These are phyloP conservation scores for Yarrowia divulgata DNA, from an alignment of 805 yeast genomes.

Conservation along the genomic window DNA sequence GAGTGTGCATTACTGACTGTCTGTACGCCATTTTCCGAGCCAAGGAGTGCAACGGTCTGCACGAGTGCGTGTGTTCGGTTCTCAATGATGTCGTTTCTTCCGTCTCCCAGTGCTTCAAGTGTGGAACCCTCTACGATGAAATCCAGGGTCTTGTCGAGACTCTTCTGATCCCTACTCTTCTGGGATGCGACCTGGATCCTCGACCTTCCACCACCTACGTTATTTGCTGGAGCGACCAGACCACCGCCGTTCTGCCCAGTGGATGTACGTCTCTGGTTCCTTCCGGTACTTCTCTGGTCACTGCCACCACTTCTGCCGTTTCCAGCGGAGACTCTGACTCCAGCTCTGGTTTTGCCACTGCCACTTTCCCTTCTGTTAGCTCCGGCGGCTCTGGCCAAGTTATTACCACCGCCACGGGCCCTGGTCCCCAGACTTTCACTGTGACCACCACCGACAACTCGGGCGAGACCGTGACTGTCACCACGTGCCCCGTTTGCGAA, in stretches of 20 bases:
- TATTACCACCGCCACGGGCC: neutral
- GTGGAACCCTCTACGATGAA: slow-evolving; percentile 26
- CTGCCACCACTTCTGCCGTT: neutral
- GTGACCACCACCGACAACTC: slow-evolving; percentile 16
- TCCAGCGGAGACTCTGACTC: neutral
- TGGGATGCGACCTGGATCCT: slow-evolving; percentile 25
- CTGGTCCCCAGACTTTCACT: slow-evolving; percentile 11
- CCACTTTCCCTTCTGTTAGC: too few relatives aligned
- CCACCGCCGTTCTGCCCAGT: slow-evolving; percentile 22
- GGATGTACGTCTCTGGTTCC: slow-evolving; percentile 32
- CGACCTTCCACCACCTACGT: slow-evolving; percentile 31
- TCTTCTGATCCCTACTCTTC: slow-evolving; percentile 23
- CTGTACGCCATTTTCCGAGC: slow-evolving; percentile 25
- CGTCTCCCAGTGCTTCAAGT: slow-evolving; percentile 19
- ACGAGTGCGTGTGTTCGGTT: slow-evolving; percentile 19
- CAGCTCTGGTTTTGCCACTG: neutral
- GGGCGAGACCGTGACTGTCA: slow-evolving; percentile 21
- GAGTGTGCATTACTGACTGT: slow-evolving; percentile 18
- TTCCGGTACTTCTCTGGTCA: slow-evolving; percentile 15
- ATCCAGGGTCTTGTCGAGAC: slow-evolving; percentile 21
- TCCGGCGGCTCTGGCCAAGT: neutral
- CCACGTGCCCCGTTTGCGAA: slow-evolving; percentile 21
- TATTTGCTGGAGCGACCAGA: slow-evolving; percentile 4
- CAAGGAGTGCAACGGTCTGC: slow-evolving; percentile 25
- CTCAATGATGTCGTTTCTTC: slow-evolving; percentile 3